A percentile compares a stretch with the other conserved stretches of the same genome.
These are phyloP conservation scores for Phytophthora tentaculata DNA, from an alignment of 352 stramenopile genomes.

Conservation along the genomic window DNA sequence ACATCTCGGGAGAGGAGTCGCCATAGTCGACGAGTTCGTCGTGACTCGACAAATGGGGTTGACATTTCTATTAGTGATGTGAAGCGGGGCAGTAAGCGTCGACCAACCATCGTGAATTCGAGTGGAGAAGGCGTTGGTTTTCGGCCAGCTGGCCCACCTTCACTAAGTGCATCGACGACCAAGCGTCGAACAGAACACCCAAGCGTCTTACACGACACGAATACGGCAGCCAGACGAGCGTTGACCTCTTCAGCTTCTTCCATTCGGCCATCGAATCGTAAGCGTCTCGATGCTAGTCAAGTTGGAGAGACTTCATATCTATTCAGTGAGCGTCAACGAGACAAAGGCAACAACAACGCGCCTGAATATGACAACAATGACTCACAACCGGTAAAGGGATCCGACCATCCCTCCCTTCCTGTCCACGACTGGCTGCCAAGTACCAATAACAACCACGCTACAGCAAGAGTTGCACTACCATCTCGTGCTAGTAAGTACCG, in stretches of 20 bases:
- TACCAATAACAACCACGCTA: constrained; percentile 8
- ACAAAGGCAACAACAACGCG: constrained; percentile 24
- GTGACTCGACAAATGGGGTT: constrained; percentile 4
- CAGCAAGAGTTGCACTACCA: constrained; percentile 14
- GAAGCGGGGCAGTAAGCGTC: constrained; percentile 7
- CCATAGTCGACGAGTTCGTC: constrained; percentile 7
- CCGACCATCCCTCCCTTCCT: neutral
- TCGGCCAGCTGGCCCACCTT: constrained; percentile 6
- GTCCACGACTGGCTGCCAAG: constrained; percentile 18
- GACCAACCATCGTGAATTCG: neutral
- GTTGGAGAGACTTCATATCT: neutral
- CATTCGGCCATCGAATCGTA: constrained; percentile 48
- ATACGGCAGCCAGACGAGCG: constrained; percentile 7
- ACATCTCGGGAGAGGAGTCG: constrained; percentile 11
- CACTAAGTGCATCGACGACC: neutral
- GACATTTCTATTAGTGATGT: neutral
- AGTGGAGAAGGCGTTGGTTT: constrained; percentile 9
- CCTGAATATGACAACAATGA: constrained; percentile 15
- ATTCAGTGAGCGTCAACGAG: neutral
- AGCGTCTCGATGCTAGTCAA: constrained; percentile 20
- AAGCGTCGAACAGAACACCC: constrained; percentile 8
- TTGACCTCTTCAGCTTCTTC: constrained; percentile 59
- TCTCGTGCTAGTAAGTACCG: constrained; percentile 41
- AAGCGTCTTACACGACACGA: constrained; percentile 4
- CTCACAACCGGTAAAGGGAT: neutral